phyloP scores from a whole-genome alignment of 345 rosid species.

The Eutrema japonicum region DNA sequence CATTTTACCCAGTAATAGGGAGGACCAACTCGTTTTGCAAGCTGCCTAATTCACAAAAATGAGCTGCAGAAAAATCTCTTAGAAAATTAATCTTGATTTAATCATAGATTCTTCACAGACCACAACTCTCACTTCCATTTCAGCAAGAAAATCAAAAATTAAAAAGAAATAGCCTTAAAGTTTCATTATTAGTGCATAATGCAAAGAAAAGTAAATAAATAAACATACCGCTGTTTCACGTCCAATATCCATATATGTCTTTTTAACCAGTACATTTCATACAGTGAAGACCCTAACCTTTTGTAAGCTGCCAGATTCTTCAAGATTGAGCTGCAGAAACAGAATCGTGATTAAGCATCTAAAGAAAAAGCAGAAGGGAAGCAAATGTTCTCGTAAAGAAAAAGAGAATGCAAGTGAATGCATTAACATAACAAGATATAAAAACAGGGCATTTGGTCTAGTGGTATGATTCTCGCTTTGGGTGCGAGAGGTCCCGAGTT shows the following conservation, averaged over 20 bases:
- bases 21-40: neutral
- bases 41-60: neutral
- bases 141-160: too few relatives aligned
- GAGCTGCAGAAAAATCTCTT: neutral
- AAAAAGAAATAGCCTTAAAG: too few relatives aligned
- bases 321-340: slow-evolving; percentile 3
- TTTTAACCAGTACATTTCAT: neutral
- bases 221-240: neutral
- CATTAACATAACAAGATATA: neutral
- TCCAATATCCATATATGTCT: neutral
- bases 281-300: neutral
- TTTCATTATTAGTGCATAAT: neutral
- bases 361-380: neutral
- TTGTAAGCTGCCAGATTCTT: neutral
- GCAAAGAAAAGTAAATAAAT: neutral
- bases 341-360: neutral
- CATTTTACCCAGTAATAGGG: neutral
- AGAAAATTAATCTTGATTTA: neutral
- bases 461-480: slow-evolving; percentile 92
- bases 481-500: slow-evolving; percentile 88
- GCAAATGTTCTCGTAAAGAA: neutral
- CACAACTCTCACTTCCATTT: too few relatives aligned
- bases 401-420: neutral
- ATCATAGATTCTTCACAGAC: too few relatives aligned
- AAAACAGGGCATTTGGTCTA: slow-evolving; percentile 67